These are phyloP conservation scores for Arthrobotrys entomopaga DNA, from an alignment of 2,329 filamentous ascomycete genomes.

Conservation along the genomic window DNA sequence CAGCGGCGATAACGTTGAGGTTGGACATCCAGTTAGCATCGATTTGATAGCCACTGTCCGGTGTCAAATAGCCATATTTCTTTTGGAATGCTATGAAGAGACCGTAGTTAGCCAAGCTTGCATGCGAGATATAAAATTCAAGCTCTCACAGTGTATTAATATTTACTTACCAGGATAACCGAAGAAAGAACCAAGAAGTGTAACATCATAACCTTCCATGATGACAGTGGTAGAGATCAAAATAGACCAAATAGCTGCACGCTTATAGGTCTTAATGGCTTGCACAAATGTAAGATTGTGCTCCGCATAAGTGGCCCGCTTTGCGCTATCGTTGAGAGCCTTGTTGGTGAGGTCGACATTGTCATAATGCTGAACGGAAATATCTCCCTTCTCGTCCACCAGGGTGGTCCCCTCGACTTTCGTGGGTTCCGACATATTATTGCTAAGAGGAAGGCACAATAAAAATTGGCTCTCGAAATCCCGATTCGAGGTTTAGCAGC, in stretches of 20 bases:
- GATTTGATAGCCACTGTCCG: constrained; percentile 46
- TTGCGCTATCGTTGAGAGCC: constrained; percentile 60
- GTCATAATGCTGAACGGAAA: constrained; percentile 52
- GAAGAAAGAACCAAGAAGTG: constrained; percentile 77
- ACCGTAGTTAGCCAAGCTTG: neutral
- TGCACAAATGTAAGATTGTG: constrained; percentile 77
- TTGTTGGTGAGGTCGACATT: constrained; percentile 49
- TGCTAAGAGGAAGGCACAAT: constrained; percentile 14
- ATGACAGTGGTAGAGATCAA: constrained; percentile 87
- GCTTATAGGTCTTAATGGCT: constrained; percentile 83
- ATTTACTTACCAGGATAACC: constrained; percentile 52
- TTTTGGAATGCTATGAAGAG: constrained; percentile 48
- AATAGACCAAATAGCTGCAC: constrained; percentile 83
- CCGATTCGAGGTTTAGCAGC: constrained; percentile 21
- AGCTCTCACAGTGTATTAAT: neutral
- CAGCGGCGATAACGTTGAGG: constrained; percentile 61
- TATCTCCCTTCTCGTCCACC: constrained; percentile 50
- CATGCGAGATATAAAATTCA: neutral
- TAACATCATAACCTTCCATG: constrained; percentile 91
- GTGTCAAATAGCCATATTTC: constrained; percentile 50
- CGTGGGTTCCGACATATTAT: constrained; percentile 35
- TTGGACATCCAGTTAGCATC: constrained; percentile 52
- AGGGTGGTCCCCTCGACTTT: constrained; percentile 7
- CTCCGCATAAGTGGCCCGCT: constrained; percentile 64
- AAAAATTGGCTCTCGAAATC: constrained; percentile 27